phyloP scores from a whole-genome alignment of 768 basidiomycete genomes.

The Phlebiopsis flavidoalba region DNA sequence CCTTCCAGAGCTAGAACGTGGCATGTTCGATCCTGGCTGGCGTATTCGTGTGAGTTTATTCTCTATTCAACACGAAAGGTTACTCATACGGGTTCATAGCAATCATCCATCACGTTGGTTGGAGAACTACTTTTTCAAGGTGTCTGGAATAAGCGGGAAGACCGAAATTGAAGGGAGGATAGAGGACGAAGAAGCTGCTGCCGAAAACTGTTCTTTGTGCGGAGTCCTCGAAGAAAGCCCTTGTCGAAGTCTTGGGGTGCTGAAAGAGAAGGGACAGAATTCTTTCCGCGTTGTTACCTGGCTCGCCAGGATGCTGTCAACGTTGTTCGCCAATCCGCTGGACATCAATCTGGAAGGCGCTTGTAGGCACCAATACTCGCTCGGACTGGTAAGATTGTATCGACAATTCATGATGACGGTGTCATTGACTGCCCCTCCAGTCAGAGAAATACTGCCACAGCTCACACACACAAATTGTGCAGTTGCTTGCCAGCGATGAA shows the following conservation, averaged over 20 bases:
- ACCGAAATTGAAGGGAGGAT: slow-evolving; percentile 68
- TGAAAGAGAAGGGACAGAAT: slow-evolving; percentile 89
- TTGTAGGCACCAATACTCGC: slow-evolving; percentile 96
- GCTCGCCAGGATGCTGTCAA: slow-evolving; percentile 91
- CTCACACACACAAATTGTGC: slow-evolving; percentile 74
- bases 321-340: slow-evolving; percentile 83
- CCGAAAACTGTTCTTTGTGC: slow-evolving; percentile 59
- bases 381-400: slow-evolving; percentile 61
- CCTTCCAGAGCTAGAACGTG: slow-evolving; percentile 87
- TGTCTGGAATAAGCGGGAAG: slow-evolving; percentile 93
- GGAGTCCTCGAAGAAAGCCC: slow-evolving; percentile 79
- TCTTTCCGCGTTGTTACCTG: slow-evolving; percentile 83
- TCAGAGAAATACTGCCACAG: slow-evolving; percentile 86
- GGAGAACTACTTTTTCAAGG: slow-evolving; percentile 95
- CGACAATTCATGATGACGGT: neutral
- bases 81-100: slow-evolving; percentile 38
- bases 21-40: slow-evolving; percentile 95
- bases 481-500: slow-evolving; percentile 72
- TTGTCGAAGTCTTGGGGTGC: slow-evolving; percentile 84
- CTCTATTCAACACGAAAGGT: neutral
- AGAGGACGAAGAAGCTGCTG: slow-evolving; percentile 70
- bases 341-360: slow-evolving; percentile 98
- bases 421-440: slow-evolving; percentile 31
- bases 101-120: slow-evolving; percentile 93
- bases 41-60: slow-evolving; percentile 73